phyloP scores from a whole-genome alignment of 805 yeast genomes.

The Sugiyamaella floridensis region DNA sequence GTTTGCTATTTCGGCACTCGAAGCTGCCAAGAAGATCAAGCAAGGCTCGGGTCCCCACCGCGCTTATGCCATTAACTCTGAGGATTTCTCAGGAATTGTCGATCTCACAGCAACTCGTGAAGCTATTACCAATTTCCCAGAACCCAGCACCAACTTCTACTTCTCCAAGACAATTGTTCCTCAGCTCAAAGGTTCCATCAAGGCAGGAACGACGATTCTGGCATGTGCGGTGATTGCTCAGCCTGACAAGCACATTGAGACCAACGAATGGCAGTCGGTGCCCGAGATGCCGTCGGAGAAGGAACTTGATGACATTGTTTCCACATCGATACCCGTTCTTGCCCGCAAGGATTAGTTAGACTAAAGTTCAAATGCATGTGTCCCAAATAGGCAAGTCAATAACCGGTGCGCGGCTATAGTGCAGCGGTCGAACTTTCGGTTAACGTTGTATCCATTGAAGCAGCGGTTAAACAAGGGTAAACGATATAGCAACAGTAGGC shows the following conservation, averaged over 20 bases:
- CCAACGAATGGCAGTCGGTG: slow-evolving; percentile 2
- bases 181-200: slow-evolving; percentile 7
- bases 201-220: slow-evolving; percentile 4
- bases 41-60: background rate
- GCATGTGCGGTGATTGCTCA: slow-evolving; percentile 11
- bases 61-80: slow-evolving; percentile 4
- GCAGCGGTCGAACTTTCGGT: too few species aligned
- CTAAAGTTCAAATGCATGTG: too few species aligned
- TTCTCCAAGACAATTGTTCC: slow-evolving; percentile 9
- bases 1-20: slow-evolving; percentile 10
- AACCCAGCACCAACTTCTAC: slow-evolving; percentile 10
- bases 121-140: slow-evolving; percentile 5
- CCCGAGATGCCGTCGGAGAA: slow-evolving; percentile 4
- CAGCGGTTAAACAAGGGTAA: too few species aligned
- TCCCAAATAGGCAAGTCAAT: too few species aligned
- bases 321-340: slow-evolving; percentile 5
- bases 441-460: too few species aligned
- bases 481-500: too few species aligned
- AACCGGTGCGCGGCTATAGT: too few species aligned
- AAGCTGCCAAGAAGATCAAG: slow-evolving; percentile 2
- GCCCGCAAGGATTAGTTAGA: background rate
- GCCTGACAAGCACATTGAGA: slow-evolving; percentile 3
- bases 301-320: slow-evolving; percentile 4
- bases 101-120: slow-evolving; percentile 1
- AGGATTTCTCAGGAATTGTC: slow-evolving; percentile 12